Evolutionary conservation across 345 rosid species (phyloP).

Genomic region (Acer yangbiense): DNA sequence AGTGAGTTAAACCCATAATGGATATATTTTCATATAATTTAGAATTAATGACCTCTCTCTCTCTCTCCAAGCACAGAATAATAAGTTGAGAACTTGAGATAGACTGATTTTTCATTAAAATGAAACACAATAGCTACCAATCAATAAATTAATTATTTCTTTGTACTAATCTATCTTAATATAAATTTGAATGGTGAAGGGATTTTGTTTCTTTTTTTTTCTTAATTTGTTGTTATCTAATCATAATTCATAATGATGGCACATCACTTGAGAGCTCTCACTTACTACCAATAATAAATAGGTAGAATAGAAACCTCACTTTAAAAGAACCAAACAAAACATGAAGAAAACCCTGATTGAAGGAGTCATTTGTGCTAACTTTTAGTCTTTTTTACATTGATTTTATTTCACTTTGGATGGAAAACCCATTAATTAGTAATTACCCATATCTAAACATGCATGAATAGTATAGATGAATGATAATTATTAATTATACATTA

Average conservation of each 20-base stretch:
- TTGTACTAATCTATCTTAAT: too few species aligned
- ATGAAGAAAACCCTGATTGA: constrained; percentile 25
- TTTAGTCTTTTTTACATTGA: neutral
- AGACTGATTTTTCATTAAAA: too few species aligned
- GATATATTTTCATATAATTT: too few species aligned
- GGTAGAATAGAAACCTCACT: neutral
- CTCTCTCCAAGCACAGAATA: too few species aligned
- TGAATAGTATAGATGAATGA: neutral
- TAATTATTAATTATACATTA: neutral
- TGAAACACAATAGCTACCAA: neutral
- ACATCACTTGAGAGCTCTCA: constrained; percentile 9
- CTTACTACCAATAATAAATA: neutral
- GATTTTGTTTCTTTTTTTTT: neutral
- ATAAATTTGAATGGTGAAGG: neutral
- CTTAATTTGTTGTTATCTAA: neutral
- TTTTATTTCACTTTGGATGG: constrained; percentile 1
- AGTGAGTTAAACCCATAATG: too few species aligned
- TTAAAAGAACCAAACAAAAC: constrained; percentile 8
- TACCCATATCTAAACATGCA: neutral
- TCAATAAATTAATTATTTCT: too few species aligned
- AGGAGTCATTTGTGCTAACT: constrained; percentile 31
- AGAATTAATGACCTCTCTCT: too few species aligned
- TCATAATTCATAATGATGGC: neutral
- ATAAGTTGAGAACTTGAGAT: too few species aligned
- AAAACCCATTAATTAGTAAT: neutral